Conservation (phyloP, 345 rosid species). For the Laguncularia racemosa region DNA sequence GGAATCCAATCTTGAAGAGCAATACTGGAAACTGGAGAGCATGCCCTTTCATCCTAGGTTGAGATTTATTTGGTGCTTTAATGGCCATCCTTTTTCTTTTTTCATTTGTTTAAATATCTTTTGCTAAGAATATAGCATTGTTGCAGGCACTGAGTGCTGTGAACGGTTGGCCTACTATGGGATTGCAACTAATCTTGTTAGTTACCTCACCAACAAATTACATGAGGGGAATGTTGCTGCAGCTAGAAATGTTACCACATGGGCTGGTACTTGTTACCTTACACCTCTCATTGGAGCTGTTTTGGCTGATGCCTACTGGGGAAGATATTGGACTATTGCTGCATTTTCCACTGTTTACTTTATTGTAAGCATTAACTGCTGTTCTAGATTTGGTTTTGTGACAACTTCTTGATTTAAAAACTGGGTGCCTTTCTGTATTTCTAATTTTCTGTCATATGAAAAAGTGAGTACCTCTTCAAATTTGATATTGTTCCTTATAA, state of each 20-base stretch:
- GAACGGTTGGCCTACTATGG: constrained; percentile 95
- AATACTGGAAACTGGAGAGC: constrained; percentile 95
- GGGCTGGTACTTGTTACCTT: constrained; percentile 90
- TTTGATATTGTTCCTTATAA: too few species aligned
- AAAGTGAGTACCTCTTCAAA: too few species aligned
- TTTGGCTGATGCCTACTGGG: constrained; percentile 94
- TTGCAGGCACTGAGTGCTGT: constrained; percentile 81
- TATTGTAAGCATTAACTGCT: constrained; percentile 29
- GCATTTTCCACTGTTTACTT: constrained; percentile 75
- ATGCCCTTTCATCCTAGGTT: constrained; percentile 89
- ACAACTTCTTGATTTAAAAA: too few species aligned
- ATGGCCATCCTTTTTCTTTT: too few species aligned
- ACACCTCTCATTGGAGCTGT: constrained; percentile 91
- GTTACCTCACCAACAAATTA: constrained; percentile 66
- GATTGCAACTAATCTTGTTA: constrained; percentile 79
- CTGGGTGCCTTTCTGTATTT: background rate
- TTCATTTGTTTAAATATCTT: too few species aligned
- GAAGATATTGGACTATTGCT: constrained; percentile 97
- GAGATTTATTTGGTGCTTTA: background rate
- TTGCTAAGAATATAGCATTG: constrained; percentile 7
- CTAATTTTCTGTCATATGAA: background rate
- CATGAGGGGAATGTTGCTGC: constrained; percentile 91
- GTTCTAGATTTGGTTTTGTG: too few species aligned
- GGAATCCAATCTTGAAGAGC: constrained; percentile 70
- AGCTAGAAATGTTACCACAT: constrained; percentile 80